A percentile compares a stretch with the other conserved stretches of the same genome.
Conservation (phyloP, 2,329 filamentous ascomycete genomes). For the Fonsecaea nubica region DNA sequence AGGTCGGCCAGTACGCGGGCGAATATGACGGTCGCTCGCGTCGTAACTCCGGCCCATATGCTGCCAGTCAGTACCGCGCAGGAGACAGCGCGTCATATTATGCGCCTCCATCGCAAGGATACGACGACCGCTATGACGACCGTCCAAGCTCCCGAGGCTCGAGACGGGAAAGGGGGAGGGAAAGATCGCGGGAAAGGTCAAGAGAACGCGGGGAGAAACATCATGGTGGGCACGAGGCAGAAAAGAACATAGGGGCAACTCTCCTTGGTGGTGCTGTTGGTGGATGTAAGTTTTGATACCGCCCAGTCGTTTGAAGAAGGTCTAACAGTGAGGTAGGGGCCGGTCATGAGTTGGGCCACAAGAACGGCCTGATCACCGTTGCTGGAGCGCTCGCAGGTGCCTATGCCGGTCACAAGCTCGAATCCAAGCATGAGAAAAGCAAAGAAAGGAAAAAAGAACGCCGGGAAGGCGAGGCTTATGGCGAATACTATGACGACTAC, state of each 20-base stretch:
- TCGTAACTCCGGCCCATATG: conserved; percentile 34
- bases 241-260: conserved; percentile 47
- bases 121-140: conserved; percentile 28
- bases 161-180: conserved; percentile 25
- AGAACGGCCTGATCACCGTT: conserved; percentile 29
- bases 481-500: conserved; percentile 26
- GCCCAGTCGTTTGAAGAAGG: background rate
- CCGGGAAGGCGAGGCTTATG: conserved; percentile 23
- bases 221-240: conserved; percentile 41
- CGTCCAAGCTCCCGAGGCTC: conserved; percentile 30
- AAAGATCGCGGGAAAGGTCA: conserved; percentile 14
- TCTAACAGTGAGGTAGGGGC: conserved; percentile 25
- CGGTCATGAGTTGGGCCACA: conserved; percentile 38
- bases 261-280: conserved; percentile 49
- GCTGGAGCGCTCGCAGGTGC: conserved; percentile 34
- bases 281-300: conserved; percentile 37
- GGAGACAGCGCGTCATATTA: conserved; percentile 31
- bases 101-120: conserved; percentile 18
- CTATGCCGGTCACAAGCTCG: conserved; percentile 38
- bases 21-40: conserved; percentile 30
- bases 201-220: conserved; percentile 30
- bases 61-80: conserved; percentile 31
- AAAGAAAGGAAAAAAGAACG: conserved; percentile 31
- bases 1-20: conserved; percentile 34
- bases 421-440: conserved; percentile 37